A percentile compares a stretch with the other conserved stretches of the same genome.
Conservation (phyloP, 2,329 filamentous ascomycete species). For the Calcarisporium arbuscula region DNA sequence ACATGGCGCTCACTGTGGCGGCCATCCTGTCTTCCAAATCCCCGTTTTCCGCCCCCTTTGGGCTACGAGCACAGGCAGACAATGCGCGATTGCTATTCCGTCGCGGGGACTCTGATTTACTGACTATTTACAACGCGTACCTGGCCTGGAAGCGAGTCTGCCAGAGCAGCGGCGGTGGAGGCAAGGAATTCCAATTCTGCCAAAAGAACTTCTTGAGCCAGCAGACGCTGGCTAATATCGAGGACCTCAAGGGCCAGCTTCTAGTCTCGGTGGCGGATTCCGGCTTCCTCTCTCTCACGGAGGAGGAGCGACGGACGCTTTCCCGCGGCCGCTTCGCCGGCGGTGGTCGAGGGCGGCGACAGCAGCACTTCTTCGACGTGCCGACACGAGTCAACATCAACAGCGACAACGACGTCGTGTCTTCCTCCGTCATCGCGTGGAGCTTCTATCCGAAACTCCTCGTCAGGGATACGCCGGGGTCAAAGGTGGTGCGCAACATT, state of each 20-base stretch:
- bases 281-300: constrained; percentile 69
- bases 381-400: constrained; percentile 69
- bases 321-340: constrained; percentile 60
- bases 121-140: constrained; percentile 94
- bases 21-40: constrained; percentile 93
- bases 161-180: constrained; percentile 51
- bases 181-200: constrained; percentile 84
- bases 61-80: constrained; percentile 75
- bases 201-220: constrained; percentile 87
- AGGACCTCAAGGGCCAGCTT: constrained; percentile 91
- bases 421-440: constrained; percentile 80
- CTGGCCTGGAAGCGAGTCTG: constrained; percentile 80
- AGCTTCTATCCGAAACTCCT: constrained; percentile 95
- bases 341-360: constrained; percentile 45
- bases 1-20: constrained; percentile 85
- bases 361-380: constrained; percentile 74
- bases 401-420: constrained; percentile 72
- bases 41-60: constrained; percentile 82
- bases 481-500: constrained; percentile 82
- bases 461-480: constrained; percentile 60
- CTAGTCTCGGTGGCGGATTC: constrained; percentile 80
- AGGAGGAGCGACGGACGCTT: constrained; percentile 64
- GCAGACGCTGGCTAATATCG: constrained; percentile 86
- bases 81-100: constrained; percentile 72
- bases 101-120: constrained; percentile 80